phyloP scores from a whole-genome alignment of 2,329 filamentous ascomycete genomes.

The Colletotrichum acutatum region DNA sequence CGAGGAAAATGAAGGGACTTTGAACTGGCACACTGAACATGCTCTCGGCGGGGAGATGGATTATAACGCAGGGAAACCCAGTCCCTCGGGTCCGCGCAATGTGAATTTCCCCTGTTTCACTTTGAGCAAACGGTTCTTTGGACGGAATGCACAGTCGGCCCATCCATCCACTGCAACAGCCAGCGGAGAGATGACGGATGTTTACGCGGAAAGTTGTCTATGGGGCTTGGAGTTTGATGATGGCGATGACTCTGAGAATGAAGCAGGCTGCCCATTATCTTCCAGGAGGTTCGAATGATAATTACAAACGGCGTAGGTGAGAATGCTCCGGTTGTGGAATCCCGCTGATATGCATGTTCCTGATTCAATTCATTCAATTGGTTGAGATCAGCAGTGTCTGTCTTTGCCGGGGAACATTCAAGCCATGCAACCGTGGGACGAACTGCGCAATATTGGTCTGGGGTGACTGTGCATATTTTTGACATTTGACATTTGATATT shows the following conservation, averaged over 20 bases:
- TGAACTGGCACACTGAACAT: background rate
- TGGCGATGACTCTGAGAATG: background rate
- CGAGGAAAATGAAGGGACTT: background rate
- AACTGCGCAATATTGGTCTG: background rate
- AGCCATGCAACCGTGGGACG: background rate
- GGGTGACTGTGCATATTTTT: background rate
- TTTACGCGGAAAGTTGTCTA: background rate
- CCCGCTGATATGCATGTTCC: background rate
- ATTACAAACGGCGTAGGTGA: background rate
- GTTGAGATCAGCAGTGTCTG: background rate
- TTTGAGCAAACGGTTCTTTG: slow-evolving; percentile 5
- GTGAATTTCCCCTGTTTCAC: slow-evolving; percentile 25
- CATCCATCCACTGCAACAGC: background rate
- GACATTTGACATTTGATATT: slow-evolving; percentile 6
- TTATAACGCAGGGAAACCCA: background rate
- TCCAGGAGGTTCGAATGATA: background rate
- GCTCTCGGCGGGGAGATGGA: background rate
- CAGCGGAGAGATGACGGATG: slow-evolving; percentile 7
- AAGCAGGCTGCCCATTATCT: background rate
- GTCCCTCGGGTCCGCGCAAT: background rate
- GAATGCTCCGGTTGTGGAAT: background rate
- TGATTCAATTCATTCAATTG: background rate
- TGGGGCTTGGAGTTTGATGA: background rate
- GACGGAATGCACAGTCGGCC: background rate
- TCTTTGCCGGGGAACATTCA: background rate